Conservation (phyloP, 352 stramenopile genomes). For the Phytophthora sp. region DNA sequence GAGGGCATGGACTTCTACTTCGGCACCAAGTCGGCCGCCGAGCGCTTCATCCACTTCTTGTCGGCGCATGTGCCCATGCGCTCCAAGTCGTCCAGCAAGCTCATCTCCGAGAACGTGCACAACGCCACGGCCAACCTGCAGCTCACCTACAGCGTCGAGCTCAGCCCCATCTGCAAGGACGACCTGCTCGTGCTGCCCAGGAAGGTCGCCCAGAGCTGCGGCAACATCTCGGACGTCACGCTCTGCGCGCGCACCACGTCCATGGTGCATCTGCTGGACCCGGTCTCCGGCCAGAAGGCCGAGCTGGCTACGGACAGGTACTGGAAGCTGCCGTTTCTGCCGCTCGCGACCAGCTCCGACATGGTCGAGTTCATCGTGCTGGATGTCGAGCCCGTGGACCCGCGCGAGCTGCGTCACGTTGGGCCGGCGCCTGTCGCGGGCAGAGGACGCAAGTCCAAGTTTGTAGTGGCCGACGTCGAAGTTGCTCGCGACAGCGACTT, state of each 20-base stretch:
- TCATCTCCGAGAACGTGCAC: constrained; percentile 76
- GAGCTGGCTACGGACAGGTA: constrained; percentile 71
- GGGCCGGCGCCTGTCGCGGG: constrained; percentile 1
- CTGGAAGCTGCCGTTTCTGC: constrained; percentile 72
- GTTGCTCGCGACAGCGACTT: constrained; percentile 75
- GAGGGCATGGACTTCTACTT: constrained; percentile 89
- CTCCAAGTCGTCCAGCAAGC: constrained; percentile 74
- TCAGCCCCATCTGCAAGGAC: constrained; percentile 79
- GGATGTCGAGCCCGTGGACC: constrained; percentile 64
- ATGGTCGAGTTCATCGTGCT: constrained; percentile 79
- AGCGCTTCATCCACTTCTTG: constrained; percentile 74
- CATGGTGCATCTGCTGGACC: constrained; percentile 71
- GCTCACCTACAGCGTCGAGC: constrained; percentile 70
- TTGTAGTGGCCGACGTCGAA: constrained; percentile 70
- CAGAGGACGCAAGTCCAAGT: constrained; percentile 28
- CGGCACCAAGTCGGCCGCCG: constrained; percentile 51
- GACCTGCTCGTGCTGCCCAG: constrained; percentile 68
- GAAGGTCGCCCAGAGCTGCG: constrained; percentile 63
- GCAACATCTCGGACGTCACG: constrained; percentile 69
- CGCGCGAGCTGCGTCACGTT: constrained; percentile 22
- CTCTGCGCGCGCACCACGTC: constrained; percentile 69
- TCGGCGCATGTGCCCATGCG: constrained; percentile 65
- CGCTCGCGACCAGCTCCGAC: constrained; percentile 58
- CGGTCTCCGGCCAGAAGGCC: constrained; percentile 52
- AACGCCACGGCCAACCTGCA: constrained; percentile 73